Base-by-base conservation (phyloP, 2,329 filamentous ascomycete species). In the Alternaria gansuensis region DNA sequence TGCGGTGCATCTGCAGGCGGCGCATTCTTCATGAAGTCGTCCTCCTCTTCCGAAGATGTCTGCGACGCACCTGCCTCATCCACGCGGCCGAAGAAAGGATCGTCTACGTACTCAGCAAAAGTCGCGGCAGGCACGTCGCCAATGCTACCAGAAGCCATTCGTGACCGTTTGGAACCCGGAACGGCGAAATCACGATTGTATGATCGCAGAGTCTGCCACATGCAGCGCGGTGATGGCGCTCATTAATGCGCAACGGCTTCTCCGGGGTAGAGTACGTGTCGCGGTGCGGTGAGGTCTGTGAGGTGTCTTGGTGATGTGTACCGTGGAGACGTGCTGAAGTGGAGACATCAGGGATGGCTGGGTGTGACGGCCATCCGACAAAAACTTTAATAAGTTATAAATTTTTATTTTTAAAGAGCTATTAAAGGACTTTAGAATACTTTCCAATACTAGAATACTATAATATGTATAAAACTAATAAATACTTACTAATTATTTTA, bases 91-190 rank as follows among this genome's bases (percentile, higher is more conserved):
- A 62, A 36, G 59, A 68, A 71, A 64, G 68, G 62, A 55, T 66
- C 67, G 55, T 64, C 63, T 68, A 81, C 82, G 74, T 82, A 85
- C 83, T 83, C 81, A 74, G 83, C 82, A 78, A 81, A 84, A 58
- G 77, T 78, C 60, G 78, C 77, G 60, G 82, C 82, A 68, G 81
- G 78, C 61, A 78, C 74, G 61, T 80, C 77, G 65, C 76, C 78
- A 65, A 84, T 81, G 70, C 80, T 80, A 61, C 75, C 76, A 68
- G 72, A 75, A 71, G 79, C 80, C 78, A 81, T 81, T 66, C 81
- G 80, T 59, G 81, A 50, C 71, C 75, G 70, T 67, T 75, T 69
- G 71, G 72, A 63, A 65, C 76, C 55, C 37, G 55, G 55, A 29
- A 58, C 75, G 70, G 82, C 82, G 69, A 77, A 77, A 61, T 77